These are phyloP conservation scores for Beauveria rudraprayagi DNA, from an alignment of 2,329 filamentous ascomycete genomes.

Conservation along the genomic window DNA sequence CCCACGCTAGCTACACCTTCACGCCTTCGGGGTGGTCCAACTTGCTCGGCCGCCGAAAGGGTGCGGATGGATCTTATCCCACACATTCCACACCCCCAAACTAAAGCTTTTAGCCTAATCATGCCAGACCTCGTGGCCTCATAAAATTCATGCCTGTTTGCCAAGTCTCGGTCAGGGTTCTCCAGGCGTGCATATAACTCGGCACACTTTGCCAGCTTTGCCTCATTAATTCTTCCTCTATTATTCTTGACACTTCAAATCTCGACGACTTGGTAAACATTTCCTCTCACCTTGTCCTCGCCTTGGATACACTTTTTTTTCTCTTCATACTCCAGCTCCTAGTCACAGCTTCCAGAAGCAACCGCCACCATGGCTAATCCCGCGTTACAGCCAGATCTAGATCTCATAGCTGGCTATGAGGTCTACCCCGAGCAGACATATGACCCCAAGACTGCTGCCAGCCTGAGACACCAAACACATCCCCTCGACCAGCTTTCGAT, in stretches of 20 bases:
- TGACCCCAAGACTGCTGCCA: conserved; percentile 28
- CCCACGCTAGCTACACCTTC: conserved; percentile 6
- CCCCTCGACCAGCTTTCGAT: conserved; percentile 44
- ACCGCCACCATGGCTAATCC: conserved; percentile 16
- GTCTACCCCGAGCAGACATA: conserved; percentile 33
- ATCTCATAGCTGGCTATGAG: conserved; percentile 36
- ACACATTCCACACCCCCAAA: conserved; percentile 6
- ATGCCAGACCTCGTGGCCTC: conserved; percentile 1
- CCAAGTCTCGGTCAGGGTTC: conserved; percentile 1
- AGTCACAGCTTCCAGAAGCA: background rate
- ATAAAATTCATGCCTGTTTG: background rate
- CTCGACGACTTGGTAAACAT: background rate
- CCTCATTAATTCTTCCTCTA: background rate
- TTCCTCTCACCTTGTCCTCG: background rate
- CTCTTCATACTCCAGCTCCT: background rate
- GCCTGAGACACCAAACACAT: conserved; percentile 26
- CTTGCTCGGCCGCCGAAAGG: conserved; percentile 6
- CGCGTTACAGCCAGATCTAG: conserved; percentile 26
- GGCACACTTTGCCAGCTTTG: background rate
- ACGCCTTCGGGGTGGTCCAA: conserved; percentile 8
- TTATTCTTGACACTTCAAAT: background rate
- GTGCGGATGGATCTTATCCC: conserved; percentile 11
- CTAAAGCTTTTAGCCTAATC: conserved; percentile 5
- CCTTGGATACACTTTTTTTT: background rate
- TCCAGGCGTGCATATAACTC: conserved; percentile 4